These are phyloP conservation scores for Neonectria sp. DNA, from an alignment of 2,329 filamentous ascomycete genomes.

Conservation along the genomic window DNA sequence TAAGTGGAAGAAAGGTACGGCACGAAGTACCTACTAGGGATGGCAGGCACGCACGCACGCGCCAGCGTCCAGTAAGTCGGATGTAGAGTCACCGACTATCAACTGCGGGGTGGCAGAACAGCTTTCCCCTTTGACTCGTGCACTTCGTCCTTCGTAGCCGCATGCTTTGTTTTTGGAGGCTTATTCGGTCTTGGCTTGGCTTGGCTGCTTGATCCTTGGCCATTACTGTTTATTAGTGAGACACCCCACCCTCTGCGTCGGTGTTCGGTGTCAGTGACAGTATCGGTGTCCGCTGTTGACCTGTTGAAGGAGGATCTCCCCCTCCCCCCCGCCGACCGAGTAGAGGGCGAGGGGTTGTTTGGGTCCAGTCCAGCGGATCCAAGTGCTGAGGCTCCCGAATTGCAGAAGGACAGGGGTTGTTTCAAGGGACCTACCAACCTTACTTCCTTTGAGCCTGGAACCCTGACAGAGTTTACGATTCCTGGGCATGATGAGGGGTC, in stretches of 20 bases:
- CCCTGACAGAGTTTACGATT: conserved; percentile 4
- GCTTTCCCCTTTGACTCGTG: conserved; percentile 14
- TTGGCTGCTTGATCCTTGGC: neutral
- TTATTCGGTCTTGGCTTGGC: conserved; percentile 7
- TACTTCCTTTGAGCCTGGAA: conserved; percentile 10
- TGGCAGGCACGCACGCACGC: conserved; percentile 14
- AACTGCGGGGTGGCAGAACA: conserved; percentile 20
- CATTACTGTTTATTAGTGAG: neutral
- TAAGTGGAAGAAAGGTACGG: conserved; percentile 8
- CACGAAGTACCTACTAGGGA: neutral
- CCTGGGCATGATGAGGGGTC: neutral
- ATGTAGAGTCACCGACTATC: conserved; percentile 3
- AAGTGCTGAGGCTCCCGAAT: conserved; percentile 29
- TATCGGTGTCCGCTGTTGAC: conserved; percentile 1
- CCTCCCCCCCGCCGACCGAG: conserved; percentile 21
- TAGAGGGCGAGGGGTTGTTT: conserved; percentile 25
- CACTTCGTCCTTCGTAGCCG: neutral
- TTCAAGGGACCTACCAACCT: conserved; percentile 24
- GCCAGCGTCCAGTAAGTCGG: neutral
- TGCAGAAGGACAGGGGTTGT: conserved; percentile 31
- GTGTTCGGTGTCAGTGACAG: neutral
- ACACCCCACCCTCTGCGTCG: neutral
- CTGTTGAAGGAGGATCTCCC: conserved; percentile 15
- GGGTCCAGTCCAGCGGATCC: conserved; percentile 36
- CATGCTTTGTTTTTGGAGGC: neutral